phyloP scores from a whole-genome alignment of 345 rosid genomes.

The Boechera retrofracta region DNA sequence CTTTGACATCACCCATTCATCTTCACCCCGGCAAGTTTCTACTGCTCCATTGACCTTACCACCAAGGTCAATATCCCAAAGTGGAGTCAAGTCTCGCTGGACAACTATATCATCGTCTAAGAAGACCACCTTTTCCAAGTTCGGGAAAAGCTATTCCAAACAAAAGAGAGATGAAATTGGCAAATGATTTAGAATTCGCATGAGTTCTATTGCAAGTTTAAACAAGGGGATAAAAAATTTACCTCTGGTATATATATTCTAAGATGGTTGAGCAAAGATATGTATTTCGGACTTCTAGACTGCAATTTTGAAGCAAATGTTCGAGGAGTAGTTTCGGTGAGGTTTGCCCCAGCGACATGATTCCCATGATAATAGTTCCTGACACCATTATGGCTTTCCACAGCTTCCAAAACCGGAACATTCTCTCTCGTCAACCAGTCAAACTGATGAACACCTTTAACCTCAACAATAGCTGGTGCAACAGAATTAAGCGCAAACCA shows the following conservation, averaged over 20 bases:
- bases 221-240: slow-evolving; percentile 35
- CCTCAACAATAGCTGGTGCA: slow-evolving; percentile 90
- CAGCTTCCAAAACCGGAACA: slow-evolving; percentile 98
- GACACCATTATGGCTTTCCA: slow-evolving; percentile 83
- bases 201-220: background rate
- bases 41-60: slow-evolving; percentile 99
- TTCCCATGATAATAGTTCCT: slow-evolving; percentile 96
- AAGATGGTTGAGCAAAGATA: slow-evolving; percentile 97
- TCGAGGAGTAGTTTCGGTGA: slow-evolving; percentile 79
- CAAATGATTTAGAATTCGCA: background rate
- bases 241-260: slow-evolving; percentile 99
- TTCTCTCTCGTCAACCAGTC: slow-evolving; percentile 99
- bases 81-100: slow-evolving; percentile 90
- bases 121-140: slow-evolving; percentile 93
- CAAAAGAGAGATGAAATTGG: background rate
- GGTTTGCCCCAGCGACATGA: slow-evolving; percentile 87
- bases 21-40: slow-evolving; percentile 97
- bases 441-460: slow-evolving; percentile 97
- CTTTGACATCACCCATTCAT: slow-evolving; percentile 99
- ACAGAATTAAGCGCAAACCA: slow-evolving; percentile 96
- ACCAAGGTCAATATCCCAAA: slow-evolving; percentile 86
- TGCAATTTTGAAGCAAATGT: slow-evolving; percentile 94
- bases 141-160: slow-evolving; percentile 85
- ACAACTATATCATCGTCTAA: slow-evolving; percentile 95
- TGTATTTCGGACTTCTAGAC: slow-evolving; percentile 99